Evolutionary conservation across 225 moss, liverwort and hornwort species (phyloP).

Genomic region (Sphagnum contortum): DNA sequence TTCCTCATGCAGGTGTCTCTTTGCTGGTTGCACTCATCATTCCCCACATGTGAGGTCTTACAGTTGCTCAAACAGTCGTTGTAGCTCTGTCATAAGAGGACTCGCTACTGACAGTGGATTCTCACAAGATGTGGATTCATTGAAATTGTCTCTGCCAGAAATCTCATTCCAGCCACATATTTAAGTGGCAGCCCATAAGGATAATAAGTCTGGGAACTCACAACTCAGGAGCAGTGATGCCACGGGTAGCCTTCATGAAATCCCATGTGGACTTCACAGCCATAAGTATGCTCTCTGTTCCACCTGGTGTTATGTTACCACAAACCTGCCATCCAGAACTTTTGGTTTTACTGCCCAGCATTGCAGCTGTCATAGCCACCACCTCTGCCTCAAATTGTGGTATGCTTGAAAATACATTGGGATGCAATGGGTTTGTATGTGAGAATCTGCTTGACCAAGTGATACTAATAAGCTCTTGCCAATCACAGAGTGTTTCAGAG

Average conservation of each 20-base stretch:
- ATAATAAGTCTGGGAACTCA: too few relatives aligned
- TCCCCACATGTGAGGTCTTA: too few relatives aligned
- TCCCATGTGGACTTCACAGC: constrained; percentile 92
- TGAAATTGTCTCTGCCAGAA: too few relatives aligned
- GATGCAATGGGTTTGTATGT: constrained; percentile 97
- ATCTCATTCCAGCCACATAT: too few relatives aligned
- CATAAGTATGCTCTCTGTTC: constrained; percentile 98
- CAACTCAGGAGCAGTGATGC: constrained; percentile 84
- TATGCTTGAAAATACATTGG: constrained; percentile 91
- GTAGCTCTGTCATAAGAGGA: too few relatives aligned
- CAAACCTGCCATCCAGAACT: constrained; percentile 85
- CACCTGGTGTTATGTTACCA: constrained; percentile 99
- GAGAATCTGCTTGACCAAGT: constrained; percentile 91
- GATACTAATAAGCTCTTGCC: too few relatives aligned
- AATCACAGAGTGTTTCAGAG: too few relatives aligned
- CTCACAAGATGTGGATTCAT: too few relatives aligned
- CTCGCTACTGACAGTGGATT: too few relatives aligned
- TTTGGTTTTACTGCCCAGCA: constrained; percentile 79
- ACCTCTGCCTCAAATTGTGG: constrained; percentile 93
- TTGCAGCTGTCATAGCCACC: constrained; percentile 91
- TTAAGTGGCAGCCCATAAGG: not conserved
- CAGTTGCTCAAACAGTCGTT: too few relatives aligned
- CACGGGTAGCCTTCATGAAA: constrained; percentile 71
- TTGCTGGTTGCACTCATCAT: too few relatives aligned
- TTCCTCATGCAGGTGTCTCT: too few relatives aligned